Conservation (phyloP, 2,329 filamentous ascomycete species). For the Phoma sp. region DNA sequence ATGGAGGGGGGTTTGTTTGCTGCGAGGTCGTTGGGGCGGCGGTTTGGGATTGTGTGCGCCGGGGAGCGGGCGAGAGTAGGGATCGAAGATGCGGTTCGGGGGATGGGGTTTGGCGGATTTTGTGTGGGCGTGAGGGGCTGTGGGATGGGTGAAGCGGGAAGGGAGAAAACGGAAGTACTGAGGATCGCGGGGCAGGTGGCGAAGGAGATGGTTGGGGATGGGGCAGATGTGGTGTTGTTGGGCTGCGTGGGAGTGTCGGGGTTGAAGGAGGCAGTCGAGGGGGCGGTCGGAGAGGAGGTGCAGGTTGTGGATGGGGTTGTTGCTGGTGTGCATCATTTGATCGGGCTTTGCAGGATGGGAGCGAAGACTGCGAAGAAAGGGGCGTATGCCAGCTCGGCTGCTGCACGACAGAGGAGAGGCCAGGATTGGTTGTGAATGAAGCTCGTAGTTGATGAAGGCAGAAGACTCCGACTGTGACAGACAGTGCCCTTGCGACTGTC, state of each 20-base stretch:
- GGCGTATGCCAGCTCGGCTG: conserved; percentile 49
- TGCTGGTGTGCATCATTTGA: conserved; percentile 55
- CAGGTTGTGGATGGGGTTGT: conserved; percentile 61
- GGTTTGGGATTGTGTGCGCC: conserved; percentile 53
- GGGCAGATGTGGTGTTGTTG: conserved; percentile 52
- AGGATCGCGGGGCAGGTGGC: conserved; percentile 49
- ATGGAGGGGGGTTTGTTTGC: conserved; percentile 60
- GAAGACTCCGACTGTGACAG: too few species aligned
- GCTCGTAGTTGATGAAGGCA: too few species aligned
- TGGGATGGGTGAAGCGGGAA: conserved; percentile 54
- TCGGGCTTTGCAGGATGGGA: conserved; percentile 54
- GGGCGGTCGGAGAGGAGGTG: conserved; percentile 53
- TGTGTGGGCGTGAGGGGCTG: conserved; percentile 53
- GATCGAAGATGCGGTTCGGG: conserved; percentile 50
- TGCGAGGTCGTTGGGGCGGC: conserved; percentile 56
- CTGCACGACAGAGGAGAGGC: conserved; percentile 30
- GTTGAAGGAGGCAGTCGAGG: conserved; percentile 54
- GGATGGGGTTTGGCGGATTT: conserved; percentile 52
- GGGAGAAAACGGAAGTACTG: conserved; percentile 48
- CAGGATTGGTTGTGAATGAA: conserved; percentile 43
- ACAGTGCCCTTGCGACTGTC: too few species aligned
- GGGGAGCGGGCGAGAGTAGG: conserved; percentile 46
- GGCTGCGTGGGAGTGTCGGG: conserved; percentile 59
- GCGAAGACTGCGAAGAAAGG: conserved; percentile 55
- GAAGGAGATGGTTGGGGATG: conserved; percentile 48